Conservation (phyloP, 768 basidiomycete species). For the Podaxis rugospora region DNA sequence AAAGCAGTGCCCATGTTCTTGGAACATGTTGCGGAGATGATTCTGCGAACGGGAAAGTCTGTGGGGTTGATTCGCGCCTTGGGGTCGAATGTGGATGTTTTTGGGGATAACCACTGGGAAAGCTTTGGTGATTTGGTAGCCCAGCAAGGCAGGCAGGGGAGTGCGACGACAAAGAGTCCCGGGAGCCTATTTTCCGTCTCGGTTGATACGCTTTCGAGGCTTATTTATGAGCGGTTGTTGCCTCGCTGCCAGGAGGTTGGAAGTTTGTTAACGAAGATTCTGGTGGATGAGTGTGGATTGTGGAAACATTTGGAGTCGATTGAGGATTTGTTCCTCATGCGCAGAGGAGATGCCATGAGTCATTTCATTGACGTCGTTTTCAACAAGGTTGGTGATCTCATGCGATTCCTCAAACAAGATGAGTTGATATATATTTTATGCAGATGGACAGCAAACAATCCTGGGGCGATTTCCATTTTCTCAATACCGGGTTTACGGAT, state of each 20-base stretch:
- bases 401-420: neutral
- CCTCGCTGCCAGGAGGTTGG: conserved; percentile 52
- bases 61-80: conserved; percentile 70
- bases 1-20: conserved; percentile 58
- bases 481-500: conserved; percentile 74
- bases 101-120: conserved; percentile 31
- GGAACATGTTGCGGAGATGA: conserved; percentile 48
- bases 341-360: conserved; percentile 71
- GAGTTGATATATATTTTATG: neutral
- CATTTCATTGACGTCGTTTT: conserved; percentile 74
- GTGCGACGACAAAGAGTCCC: conserved; percentile 8
- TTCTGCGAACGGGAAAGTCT: conserved; percentile 72
- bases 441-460: conserved; percentile 72
- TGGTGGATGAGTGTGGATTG: conserved; percentile 64
- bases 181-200: conserved; percentile 44
- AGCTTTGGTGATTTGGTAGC: conserved; percentile 39
- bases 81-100: conserved; percentile 27
- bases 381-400: conserved; percentile 46
- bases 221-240: conserved; percentile 62
- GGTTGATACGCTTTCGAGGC: conserved; percentile 53
- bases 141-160: conserved; percentile 16
- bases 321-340: conserved; percentile 72
- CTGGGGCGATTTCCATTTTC: conserved; percentile 82
- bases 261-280: conserved; percentile 46
- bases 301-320: conserved; percentile 59